Evolutionary conservation across 139 green algal genomes (phyloP).

Genomic region (Micractinium conductrix): DNA sequence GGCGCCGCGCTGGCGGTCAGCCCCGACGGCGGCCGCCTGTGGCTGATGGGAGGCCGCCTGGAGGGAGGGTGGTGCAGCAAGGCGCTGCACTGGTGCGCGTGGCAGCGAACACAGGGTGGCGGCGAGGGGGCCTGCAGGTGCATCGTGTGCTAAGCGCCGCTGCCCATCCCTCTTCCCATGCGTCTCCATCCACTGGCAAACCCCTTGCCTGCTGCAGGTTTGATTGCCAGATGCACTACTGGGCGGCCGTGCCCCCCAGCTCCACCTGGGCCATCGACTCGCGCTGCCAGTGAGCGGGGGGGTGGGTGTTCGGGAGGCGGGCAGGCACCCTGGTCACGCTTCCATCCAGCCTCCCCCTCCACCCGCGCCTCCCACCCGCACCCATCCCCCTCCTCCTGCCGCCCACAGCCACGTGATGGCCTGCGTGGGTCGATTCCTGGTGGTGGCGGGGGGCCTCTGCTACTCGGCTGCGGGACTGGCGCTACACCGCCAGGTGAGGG

Average conservation of each 20-base stretch:
- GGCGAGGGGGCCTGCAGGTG: neutral
- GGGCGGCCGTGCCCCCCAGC: constrained; percentile 37
- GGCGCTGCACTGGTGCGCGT: constrained; percentile 3
- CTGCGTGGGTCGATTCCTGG: constrained; percentile 10
- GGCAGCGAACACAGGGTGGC: neutral
- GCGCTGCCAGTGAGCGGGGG: neutral
- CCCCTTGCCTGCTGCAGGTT: neutral
- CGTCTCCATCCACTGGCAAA: no score
- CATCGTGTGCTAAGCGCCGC: neutral
- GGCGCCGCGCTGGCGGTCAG: constrained; percentile 33
- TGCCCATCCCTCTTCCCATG: no score
- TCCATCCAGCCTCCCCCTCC: neutral
- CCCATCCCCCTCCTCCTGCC: neutral
- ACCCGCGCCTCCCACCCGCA: neutral
- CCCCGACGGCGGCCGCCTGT: constrained; percentile 53
- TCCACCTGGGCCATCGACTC: constrained; percentile 27
- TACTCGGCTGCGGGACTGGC: neutral
- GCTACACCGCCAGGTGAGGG: neutral
- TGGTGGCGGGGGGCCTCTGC: neutral
- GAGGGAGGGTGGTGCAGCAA: constrained; percentile 13
- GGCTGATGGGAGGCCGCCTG: constrained; percentile 56
- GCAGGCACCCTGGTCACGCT: neutral
- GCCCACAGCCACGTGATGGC: constrained; percentile 15
- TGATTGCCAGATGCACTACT: constrained; percentile 12
- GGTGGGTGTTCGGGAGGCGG: neutral